Conservation (phyloP, 1,284 basidiomycete species). For the Trichosporon asahii region DNA sequence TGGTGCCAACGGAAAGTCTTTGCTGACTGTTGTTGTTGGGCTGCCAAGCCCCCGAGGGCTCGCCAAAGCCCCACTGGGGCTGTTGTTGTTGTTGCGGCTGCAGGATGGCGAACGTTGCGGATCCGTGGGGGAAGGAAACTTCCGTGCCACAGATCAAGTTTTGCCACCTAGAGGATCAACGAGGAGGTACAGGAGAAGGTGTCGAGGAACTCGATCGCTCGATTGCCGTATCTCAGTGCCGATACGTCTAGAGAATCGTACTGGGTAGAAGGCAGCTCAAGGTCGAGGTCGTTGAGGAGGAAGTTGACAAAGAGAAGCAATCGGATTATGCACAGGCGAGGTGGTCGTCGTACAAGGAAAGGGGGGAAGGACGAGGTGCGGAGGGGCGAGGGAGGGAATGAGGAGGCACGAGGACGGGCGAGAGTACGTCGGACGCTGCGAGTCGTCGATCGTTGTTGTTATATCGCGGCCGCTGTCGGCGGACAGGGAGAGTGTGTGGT, state of each 20-base stretch:
- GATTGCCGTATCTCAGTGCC: background rate
- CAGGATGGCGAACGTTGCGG: constrained; percentile 18
- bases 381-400: background rate
- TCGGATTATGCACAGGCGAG: background rate
- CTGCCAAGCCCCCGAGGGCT: constrained; percentile 17
- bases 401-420: background rate
- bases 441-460: background rate
- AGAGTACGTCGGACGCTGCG: background rate
- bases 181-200: background rate
- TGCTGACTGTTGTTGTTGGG: constrained; percentile 13
- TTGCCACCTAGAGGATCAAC: background rate
- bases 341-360: background rate
- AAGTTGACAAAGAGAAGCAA: background rate
- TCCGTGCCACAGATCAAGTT: constrained; percentile 22
- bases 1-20: background rate
- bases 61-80: constrained; percentile 25
- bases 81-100: constrained; percentile 21
- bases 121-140: constrained; percentile 16
- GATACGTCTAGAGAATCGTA: background rate
- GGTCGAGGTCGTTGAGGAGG: background rate
- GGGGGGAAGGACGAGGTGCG: background rate
- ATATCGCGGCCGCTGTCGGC: background rate
- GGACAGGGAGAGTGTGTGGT: background rate
- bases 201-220: background rate
- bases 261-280: background rate